Conservation (phyloP, 139 green algal genomes). For the Asterochloris sp. region DNA sequence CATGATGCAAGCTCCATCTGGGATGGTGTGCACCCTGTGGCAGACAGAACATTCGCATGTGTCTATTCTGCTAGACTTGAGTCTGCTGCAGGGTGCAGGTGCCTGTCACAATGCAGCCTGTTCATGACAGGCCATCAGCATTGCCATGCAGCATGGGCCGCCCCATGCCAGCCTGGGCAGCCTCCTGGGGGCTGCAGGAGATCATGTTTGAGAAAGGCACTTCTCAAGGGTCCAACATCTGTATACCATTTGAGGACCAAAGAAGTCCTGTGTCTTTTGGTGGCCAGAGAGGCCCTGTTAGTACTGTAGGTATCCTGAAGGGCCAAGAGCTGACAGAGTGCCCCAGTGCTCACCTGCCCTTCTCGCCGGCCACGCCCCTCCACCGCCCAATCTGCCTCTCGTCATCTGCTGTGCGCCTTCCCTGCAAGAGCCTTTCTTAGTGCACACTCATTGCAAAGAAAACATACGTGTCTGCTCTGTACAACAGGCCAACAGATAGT, state of each 20-base stretch:
- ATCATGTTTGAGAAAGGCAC: no score
- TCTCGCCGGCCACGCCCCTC: slow-evolving; percentile 49
- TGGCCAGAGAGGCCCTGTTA: background rate
- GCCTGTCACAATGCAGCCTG: no score
- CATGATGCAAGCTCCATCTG: background rate
- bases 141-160: no score
- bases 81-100: background rate
- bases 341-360: slow-evolving; percentile 26
- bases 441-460: no score
- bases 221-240: no score
- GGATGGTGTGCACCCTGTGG: background rate
- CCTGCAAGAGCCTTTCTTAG: slow-evolving; percentile 22
- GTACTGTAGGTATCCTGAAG: background rate
- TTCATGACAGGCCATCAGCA: no score
- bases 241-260: no score
- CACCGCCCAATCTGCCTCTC: slow-evolving; percentile 56
- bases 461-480: no score
- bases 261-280: no score
- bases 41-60: background rate
- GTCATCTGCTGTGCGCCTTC: slow-evolving; percentile 43
- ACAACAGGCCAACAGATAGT: no score
- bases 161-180: no score
- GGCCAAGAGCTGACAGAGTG: background rate
- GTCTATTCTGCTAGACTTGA: background rate
- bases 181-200: no score